Base-by-base conservation (phyloP, 2,329 filamentous ascomycete genomes). In the Furcasterigmium sp. region DNA sequence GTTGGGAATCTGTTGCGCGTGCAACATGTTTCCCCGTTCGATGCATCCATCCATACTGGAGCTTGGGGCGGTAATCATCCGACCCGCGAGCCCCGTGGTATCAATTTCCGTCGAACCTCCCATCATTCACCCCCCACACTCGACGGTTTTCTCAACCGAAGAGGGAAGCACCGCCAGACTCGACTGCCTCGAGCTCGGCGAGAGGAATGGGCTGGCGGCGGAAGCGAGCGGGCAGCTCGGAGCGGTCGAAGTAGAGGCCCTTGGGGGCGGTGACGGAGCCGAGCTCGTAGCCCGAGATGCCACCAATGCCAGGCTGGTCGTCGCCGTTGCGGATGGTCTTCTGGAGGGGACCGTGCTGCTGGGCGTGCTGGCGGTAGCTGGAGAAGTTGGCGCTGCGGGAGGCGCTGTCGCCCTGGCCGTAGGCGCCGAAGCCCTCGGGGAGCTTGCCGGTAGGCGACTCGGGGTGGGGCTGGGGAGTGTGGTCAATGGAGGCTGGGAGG, bases 111-210 rank as follows among this genome's bases (percentile, higher is more conserved):
- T 26, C 23, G 23, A 26, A 26, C 23, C 7, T 26, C 7, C 23
- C n/a, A n/a, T n/a, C 29, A 7, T 18, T 15, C 36, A 7, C 18
- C 19, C 9, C 18, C 32, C 11, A 18, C 17, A n/a, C n/a, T 35
- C 15, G n/a, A 7, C 32, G 32, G n/a, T 15, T 15, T 6, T 34
- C 47, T 69, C 60, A 78, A 49, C 70, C 68, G 51, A 75, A 65
- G 44, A 74, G 61, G 28, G 75, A 68, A 26, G 91, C 93, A 45
- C 93, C 93, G 43, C 91, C 93, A 44, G 88, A 93, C 79, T 96
- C 90, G 58, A 98, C 79, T 18, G 90, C 91, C 65, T 97, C 93
- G 47, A 98, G 98, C 78, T 98, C 93, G 35, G 83, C 82, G 54
- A 83, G 67, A 29, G 79, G 84, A 68, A 91, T 86, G 11, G 81